Evolutionary conservation across 257 asterid genomes (phyloP), one percentile per base, ranked within the genome.

Genomic region (Nicotiana attenuata): DNA sequence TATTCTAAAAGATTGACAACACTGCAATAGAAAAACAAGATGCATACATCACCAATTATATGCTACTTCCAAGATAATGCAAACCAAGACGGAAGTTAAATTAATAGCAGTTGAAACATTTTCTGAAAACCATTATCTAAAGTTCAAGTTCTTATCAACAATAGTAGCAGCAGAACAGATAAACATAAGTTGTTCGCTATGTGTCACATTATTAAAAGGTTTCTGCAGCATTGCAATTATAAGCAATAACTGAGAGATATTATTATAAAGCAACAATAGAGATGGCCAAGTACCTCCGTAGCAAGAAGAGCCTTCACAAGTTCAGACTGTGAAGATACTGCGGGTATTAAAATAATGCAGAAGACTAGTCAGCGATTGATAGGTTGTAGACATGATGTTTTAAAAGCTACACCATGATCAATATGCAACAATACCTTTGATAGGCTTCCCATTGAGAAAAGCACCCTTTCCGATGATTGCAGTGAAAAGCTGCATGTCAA

Each of bases 311-410:
- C 90, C 91, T 89, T 87, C 82, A 92, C 88, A 15, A 94, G 98
- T 91, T 90, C 98, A 73, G 89, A 82, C 87, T 94, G 97, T 85
- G 97, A 87, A 83, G 97, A 92, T 47, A 87, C 98, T 94, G 94
- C 87, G 85, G 65, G 82, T 77, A 71, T 60, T 75, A 86, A 26
- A 56, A 80, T 14, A 60, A 19, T 47, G 29, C 24, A 84, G 75
- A 22, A 20, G 10, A 61, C 31, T 22, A 61, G 69, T 85, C 78
- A 50, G 61, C 4, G 16, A 75, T 50, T 24, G 3, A 50, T 26
- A 50, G 16, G 63, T 75, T 24, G 5, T 14, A 24, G 14, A 10
- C 61, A 15, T 22, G 61, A 50, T 50, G 80, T 50, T 50, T 20
- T 8, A 31, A 50, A 75, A 24, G 16, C 63, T 75, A 26, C 45